Base-by-base conservation (phyloP, 768 basidiomycete genomes). In the Royoungia palumana region DNA sequence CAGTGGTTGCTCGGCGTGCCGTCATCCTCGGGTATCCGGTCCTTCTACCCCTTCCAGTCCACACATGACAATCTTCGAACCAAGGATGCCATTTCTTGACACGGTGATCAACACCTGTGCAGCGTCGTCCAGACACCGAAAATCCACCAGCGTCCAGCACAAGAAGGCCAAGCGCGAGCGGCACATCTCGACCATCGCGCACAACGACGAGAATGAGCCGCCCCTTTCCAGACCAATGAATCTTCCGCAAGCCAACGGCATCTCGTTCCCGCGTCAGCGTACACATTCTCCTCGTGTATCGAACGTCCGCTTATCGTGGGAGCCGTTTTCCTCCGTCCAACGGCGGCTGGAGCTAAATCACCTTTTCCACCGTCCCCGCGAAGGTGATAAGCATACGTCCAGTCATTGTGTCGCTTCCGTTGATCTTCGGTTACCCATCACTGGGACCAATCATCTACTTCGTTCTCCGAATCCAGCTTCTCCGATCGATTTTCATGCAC, bases 1-100 rank as follows among this genome's bases (percentile, higher is more conserved):
- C 6, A 65, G 59, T 51, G 63, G 63, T 39, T 65, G 63, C 49
- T 43, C 52, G 6, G 61, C 63, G 11, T 66, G 63, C 53, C 59
- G 55, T 42, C 61, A 58, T 17, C 50, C 44, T 39, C 64, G 61
- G 25, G 14, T 48, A 17, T 55, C 55, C 10, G 35, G 37, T 35
- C 32, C 49, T 35, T 58, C 52, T 14, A 6, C 47, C 16, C 60
- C 53, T n/a, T 35, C 47, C 19, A 60, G 37, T 25, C 54, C 52
- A 38, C 43, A 12, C 13, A 42, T 35, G 24, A 9, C n/a, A 6
- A 25, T 37, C 17, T 20, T 41, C 8, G 48, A 44, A 20, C 43
- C 19, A 10, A 24, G 19, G 27, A 40, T 25, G 32, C 51, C 47
- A 19, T 35, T 55, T 9, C 6, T 24, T 20, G 35, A 49, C 20